These are phyloP conservation scores for Nakaseomyces sp. DNA, from an alignment of 1,139 yeast genomes.

Conservation along the genomic window DNA sequence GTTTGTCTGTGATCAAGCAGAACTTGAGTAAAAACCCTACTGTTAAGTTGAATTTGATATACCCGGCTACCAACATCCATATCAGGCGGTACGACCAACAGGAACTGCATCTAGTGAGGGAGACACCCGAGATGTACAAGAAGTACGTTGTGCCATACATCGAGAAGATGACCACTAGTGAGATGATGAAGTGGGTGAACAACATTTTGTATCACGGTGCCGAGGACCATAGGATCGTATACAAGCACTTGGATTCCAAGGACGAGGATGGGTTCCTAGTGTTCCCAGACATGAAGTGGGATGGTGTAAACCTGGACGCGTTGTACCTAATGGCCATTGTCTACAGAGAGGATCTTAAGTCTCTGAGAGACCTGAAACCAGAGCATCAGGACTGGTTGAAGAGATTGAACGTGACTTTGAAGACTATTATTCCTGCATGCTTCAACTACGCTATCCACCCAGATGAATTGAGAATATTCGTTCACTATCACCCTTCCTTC, in stretches of 20 bases:
- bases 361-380: slow-evolving; percentile 64
- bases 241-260: slow-evolving; percentile 31
- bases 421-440: slow-evolving; percentile 39
- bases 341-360: slow-evolving; percentile 57
- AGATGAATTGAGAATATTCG: slow-evolving; percentile 56
- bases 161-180: slow-evolving; percentile 60
- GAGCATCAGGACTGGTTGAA: slow-evolving; percentile 51
- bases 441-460: slow-evolving; percentile 34
- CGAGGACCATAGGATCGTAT: slow-evolving; percentile 66
- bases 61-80: slow-evolving; percentile 86
- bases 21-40: slow-evolving; percentile 43
- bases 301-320: slow-evolving; percentile 56
- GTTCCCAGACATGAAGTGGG: slow-evolving; percentile 91
- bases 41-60: slow-evolving; percentile 70
- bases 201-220: slow-evolving; percentile 76
- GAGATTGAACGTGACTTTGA: slow-evolving; percentile 39
- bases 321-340: slow-evolving; percentile 76
- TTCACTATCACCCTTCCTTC: slow-evolving; percentile 93
- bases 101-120: slow-evolving; percentile 50
- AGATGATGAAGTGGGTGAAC: slow-evolving; percentile 77
- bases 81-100: slow-evolving; percentile 63
- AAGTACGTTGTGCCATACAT: slow-evolving; percentile 66
- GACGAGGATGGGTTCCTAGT: slow-evolving; percentile 48
- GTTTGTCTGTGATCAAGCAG: slow-evolving; percentile 45
- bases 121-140: slow-evolving; percentile 71